These are phyloP conservation scores for Anthoceros angustus DNA, from an alignment of 225 moss, liverwort and hornwort species.

Conservation along the genomic window DNA sequence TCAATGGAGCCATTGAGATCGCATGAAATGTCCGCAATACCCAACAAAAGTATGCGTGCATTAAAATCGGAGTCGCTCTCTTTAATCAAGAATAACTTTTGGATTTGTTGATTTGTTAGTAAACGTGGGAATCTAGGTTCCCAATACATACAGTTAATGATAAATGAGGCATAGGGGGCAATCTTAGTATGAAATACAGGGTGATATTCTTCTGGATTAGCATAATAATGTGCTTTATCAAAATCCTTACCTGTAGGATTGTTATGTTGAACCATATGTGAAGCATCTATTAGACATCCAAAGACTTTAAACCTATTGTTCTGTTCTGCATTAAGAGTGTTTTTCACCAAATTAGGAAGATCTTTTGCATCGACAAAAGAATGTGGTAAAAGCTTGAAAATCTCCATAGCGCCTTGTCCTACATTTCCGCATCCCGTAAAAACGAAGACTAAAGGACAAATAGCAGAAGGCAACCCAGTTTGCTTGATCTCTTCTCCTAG, in stretches of 20 bases:
- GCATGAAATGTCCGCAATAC: background rate
- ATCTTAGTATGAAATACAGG: background rate
- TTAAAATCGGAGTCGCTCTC: too few species aligned
- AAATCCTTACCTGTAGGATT: constrained; percentile 22
- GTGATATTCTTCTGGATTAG: constrained; percentile 1
- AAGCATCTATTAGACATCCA: constrained; percentile 56
- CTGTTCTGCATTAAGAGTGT: constrained; percentile 7
- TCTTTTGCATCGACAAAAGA: constrained; percentile 50
- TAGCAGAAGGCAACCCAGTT: constrained; percentile 62
- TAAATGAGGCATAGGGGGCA: background rate
- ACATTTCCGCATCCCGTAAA: constrained; percentile 92
- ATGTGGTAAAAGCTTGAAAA: constrained; percentile 68
- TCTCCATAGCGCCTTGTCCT: constrained; percentile 83
- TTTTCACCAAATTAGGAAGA: constrained; percentile 37
- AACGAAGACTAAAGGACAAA: constrained; percentile 78
- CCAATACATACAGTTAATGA: background rate
- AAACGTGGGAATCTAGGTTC: background rate
- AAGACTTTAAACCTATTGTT: constrained; percentile 41
- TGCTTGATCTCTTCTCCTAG: constrained; percentile 79
- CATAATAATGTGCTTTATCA: constrained; percentile 47
- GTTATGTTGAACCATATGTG: constrained; percentile 56
- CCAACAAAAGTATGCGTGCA: background rate
- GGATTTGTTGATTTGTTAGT: background rate
- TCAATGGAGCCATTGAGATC: constrained; percentile 1
- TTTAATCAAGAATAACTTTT: background rate